Conservation (phyloP, 2,329 filamentous ascomycete genomes). For the Hawksworthiomyces lignivorus region DNA sequence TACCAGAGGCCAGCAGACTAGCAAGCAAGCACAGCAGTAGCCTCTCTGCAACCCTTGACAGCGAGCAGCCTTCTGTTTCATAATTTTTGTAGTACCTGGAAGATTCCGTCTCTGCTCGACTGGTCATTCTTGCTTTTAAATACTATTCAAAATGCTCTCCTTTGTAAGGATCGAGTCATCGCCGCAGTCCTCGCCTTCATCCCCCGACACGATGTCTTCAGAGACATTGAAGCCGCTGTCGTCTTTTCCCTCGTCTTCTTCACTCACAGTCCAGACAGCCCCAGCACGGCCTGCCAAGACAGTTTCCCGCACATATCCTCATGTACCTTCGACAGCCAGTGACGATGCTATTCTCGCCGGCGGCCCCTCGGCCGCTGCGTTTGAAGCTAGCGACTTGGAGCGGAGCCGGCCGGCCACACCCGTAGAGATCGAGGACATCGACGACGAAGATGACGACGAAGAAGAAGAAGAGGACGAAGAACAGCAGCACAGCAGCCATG, state of each 20-base stretch:
- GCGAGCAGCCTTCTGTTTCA: too few species aligned
- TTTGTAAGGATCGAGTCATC: neutral
- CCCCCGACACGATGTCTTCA: neutral
- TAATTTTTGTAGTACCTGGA: too few species aligned
- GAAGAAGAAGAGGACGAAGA: neutral
- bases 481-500: neutral
- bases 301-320: conserved; percentile 31
- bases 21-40: too few species aligned
- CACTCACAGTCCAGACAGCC: conserved; percentile 14
- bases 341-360: neutral
- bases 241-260: neutral
- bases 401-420: conserved; percentile 46
- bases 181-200: neutral
- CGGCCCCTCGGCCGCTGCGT: conserved; percentile 7
- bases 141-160: neutral
- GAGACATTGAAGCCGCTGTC: neutral
- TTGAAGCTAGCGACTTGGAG: conserved; percentile 34
- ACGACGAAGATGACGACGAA: neutral
- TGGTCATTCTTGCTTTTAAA: too few species aligned
- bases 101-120: too few species aligned
- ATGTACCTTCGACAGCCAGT: conserved; percentile 26
- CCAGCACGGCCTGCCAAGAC: conserved; percentile 27
- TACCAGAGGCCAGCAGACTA: too few species aligned
- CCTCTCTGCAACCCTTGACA: too few species aligned
- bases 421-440: conserved; percentile 8